Evolutionary conservation across 2,329 filamentous ascomycete species (phyloP).

Genomic region (Paecilomyces niveus): DNA sequence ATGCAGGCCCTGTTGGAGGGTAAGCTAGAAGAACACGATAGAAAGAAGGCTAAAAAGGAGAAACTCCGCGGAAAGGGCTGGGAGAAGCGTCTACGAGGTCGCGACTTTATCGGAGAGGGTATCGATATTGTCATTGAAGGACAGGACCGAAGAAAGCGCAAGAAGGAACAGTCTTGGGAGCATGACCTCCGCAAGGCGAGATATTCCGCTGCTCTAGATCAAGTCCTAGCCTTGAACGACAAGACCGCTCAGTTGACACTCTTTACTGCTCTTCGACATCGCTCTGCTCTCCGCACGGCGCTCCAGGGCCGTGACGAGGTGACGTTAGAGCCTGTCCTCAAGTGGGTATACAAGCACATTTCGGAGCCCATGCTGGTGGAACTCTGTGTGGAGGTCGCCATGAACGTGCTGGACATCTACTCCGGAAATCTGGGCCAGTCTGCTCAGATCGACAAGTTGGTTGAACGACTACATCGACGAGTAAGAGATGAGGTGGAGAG

Average conservation of each 20-base stretch:
- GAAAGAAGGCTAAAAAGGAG: conserved; percentile 63
- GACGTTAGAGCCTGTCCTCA: conserved; percentile 71
- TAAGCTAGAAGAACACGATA: conserved; percentile 70
- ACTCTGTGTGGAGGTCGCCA: conserved; percentile 74
- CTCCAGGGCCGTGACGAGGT: conserved; percentile 74
- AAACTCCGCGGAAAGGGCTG: conserved; percentile 51
- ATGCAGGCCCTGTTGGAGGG: conserved; percentile 77
- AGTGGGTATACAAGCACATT: conserved; percentile 76
- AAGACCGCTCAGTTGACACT: conserved; percentile 65
- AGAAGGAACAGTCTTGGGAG: conserved; percentile 71
- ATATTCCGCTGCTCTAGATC: conserved; percentile 72
- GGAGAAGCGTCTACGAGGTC: conserved; percentile 58
- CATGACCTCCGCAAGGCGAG: conserved; percentile 68
- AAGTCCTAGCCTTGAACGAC: conserved; percentile 58
- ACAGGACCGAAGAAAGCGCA: conserved; percentile 52
- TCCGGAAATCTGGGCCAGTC: conserved; percentile 70
- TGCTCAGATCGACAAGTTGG: conserved; percentile 61
- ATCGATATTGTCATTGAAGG: conserved; percentile 83
- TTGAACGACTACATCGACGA: conserved; percentile 60
- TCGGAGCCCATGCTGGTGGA: conserved; percentile 73
- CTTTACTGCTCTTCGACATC: conserved; percentile 77
- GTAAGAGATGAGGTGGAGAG: conserved; percentile 74
- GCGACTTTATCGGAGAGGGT: conserved; percentile 76
- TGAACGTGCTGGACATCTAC: conserved; percentile 82
- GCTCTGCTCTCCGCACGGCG: conserved; percentile 73